These are phyloP conservation scores for Grosmannia serpens DNA, from an alignment of 2,329 filamentous ascomycete genomes.

Conservation along the genomic window DNA sequence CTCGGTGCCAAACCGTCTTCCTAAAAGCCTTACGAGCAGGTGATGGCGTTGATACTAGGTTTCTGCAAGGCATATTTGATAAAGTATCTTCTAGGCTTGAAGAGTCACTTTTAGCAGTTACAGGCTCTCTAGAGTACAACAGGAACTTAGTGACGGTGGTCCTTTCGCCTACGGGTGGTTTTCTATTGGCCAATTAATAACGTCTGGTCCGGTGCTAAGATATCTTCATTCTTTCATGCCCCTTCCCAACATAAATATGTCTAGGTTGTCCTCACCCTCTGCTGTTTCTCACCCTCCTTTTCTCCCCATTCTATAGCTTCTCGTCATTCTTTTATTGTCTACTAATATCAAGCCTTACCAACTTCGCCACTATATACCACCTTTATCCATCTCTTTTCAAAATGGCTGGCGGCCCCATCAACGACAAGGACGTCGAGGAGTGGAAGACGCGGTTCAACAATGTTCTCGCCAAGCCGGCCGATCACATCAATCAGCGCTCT, in stretches of 20 bases:
- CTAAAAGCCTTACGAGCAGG: no score
- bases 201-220: neutral
- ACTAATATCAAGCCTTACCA: neutral
- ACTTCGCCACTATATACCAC: neutral
- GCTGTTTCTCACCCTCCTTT: neutral
- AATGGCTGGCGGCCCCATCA: constrained; percentile 22
- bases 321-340: neutral
- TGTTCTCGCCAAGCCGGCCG: constrained; percentile 28
- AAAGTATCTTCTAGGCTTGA: neutral
- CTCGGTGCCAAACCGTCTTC: neutral
- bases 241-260: neutral
- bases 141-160: neutral
- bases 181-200: neutral
- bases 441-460: constrained; percentile 33
- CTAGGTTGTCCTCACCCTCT: neutral
- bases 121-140: neutral
- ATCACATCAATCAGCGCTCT: constrained; percentile 31
- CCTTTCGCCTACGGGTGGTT: neutral
- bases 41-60: neutral
- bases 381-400: neutral
- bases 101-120: neutral
- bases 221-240: neutral
- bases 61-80: neutral
- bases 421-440: constrained; percentile 30
- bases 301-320: neutral